Base-by-base conservation (phyloP, 1,284 basidiomycete genomes). In the Ganoderma sp. region DNA sequence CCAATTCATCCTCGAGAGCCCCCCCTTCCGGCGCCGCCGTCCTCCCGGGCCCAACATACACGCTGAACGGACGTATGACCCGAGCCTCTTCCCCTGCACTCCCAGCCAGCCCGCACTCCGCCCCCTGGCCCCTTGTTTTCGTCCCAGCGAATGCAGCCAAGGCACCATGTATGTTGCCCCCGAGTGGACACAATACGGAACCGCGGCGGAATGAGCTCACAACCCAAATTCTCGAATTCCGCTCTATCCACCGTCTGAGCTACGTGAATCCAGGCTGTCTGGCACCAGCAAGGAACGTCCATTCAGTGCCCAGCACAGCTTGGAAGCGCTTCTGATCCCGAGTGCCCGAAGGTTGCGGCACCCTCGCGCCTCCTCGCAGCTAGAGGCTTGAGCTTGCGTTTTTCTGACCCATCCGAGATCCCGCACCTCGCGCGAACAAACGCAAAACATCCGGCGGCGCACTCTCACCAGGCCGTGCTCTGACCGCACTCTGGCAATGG, bases 301-400 rank as follows among this genome's bases (percentile, higher is more conserved):
- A 71, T 68, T 67, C 58, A 66, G 58, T 67, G 54, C 66, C 42
- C 59, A 66, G 70, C 70, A 71, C 70, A 71, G 70, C 70, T 69
- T 71, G 67, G 39, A 50, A 61, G 61, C n/a, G 66, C 70, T 71
- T 71, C 70, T 68, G 68, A 69, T 71, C 52, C 66, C 61, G 66
- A 62, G n/a, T 42, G 48, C 64, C 65, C 65, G 42, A 66, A 62
- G 59, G 65, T 66, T 61, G 59, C 65, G 65, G 52, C 50, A 22
- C 63, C 56, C 58, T 42, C 22, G 58, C 39, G 37, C n/a, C 58
- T 42, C 60, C 39, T 15, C 4, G 58, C 58, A 42, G 37, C 58
- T 59, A 41, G 59, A 71, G 34, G 59, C 64, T 60, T 54, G 61
- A 64, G 66, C 58, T 63, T 61, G 65, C 42, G 34, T 41, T 59